These are phyloP conservation scores for Cladorrhinum samala DNA, from an alignment of 495 filamentous ascomycete species.

Conservation along the genomic window DNA sequence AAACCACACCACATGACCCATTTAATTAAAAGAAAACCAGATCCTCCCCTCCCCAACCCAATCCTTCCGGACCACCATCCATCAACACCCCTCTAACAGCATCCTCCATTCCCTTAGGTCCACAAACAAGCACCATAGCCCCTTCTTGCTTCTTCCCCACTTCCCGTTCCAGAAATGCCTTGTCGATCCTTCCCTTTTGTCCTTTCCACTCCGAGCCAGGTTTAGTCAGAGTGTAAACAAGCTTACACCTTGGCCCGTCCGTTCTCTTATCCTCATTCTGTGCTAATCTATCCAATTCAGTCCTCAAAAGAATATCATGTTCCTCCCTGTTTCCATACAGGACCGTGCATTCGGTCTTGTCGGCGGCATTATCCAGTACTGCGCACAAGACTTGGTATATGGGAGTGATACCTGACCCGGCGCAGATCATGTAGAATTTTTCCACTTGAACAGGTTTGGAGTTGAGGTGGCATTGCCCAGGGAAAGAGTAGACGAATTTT, in stretches of 20 bases:
- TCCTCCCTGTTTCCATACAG: constrained; percentile 74
- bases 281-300: constrained; percentile 64
- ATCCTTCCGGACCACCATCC: constrained; percentile 19
- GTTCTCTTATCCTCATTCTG: constrained; percentile 43
- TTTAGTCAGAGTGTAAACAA: constrained; percentile 70
- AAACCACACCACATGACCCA: no score
- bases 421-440: constrained; percentile 84
- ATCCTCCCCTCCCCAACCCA: constrained; percentile 77
- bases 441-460: constrained; percentile 53
- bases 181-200: constrained; percentile 60
- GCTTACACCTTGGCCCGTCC: no score
- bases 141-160: constrained; percentile 44
- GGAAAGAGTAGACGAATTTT: constrained; percentile 74
- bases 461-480: constrained; percentile 58
- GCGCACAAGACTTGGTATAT: constrained; percentile 84
- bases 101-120: constrained; percentile 73
- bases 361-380: constrained; percentile 46
- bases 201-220: constrained; percentile 63
- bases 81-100: constrained; percentile 55
- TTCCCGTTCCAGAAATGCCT: constrained; percentile 56
- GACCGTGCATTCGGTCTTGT: constrained; percentile 54
- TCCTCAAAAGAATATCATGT: constrained; percentile 77
- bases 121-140: constrained; percentile 74
- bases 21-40: constrained; percentile 68
- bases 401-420: constrained; percentile 83